Evolutionary conservation across 371 early-diverging fungal species (phyloP), one percentile per base, ranked within the genome.

Genomic region (Thermomucor indicae-seudaticae): DNA sequence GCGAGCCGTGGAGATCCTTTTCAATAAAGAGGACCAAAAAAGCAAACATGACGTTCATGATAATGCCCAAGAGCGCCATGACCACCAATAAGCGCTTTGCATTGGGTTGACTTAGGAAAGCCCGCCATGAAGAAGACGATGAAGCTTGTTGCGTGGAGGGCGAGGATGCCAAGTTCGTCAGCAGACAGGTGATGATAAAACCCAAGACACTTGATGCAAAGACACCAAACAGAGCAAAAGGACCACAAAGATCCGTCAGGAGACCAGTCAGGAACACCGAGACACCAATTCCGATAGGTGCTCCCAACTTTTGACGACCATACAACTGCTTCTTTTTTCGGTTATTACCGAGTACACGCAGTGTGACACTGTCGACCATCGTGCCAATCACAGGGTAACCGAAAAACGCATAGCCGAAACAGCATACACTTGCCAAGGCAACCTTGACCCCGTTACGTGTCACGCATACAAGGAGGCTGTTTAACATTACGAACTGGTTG

Each of bases 361-460:
- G 31, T 3, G 60, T 60, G 4, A 58, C 59, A 8, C 52, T 43
- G 47, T 70, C 70, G 0, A 62, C 58, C 23, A 60, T 37, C 3
- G 61, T 62, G 8, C 60, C 60, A 32, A 70, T 63, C 20, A 65
- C 47, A 2, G 70, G 70, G 34, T 70, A 70, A 0, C 63, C 70
- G 53, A 62, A 70, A 35, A 64, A 65, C 4, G 65, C 62, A 42
- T 61, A 70, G 11, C 70, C 70, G 51, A 70, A 60, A 25, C 58
- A 62, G 20, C 70, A 50, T 0, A 62, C 4, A 1, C 60, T 55
- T 6, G 57, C 60, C 17, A 70, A 30, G 20, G 34, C 7, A 19
- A 62, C 55, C 5, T 51, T 44, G n/a, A 51, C 31, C 47, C 53
- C 47, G 35, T 35, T 19, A 47, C 51, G 37, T 12, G 65, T 48